A percentile compares a stretch with the other conserved stretches of the same genome.
These are phyloP conservation scores for Cryomyces antarcticus DNA, from an alignment of 495 filamentous ascomycete species.

Conservation along the genomic window DNA sequence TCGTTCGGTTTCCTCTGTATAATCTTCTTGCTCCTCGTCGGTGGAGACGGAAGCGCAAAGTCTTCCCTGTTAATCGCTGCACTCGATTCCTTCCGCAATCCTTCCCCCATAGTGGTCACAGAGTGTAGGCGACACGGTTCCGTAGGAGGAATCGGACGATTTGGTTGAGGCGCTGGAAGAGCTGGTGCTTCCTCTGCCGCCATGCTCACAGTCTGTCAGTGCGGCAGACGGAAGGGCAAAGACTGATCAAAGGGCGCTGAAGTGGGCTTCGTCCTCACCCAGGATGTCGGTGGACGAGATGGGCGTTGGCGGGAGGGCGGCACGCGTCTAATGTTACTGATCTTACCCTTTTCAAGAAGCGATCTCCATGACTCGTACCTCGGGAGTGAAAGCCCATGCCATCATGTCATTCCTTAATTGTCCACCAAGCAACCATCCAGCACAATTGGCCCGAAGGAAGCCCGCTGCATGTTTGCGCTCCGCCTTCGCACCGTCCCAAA, in stretches of 20 bases:
- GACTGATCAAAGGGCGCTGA: constrained; percentile 31
- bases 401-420: too few species aligned
- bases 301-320: constrained; percentile 64
- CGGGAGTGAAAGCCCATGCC: too few species aligned
- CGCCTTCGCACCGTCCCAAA: too few species aligned
- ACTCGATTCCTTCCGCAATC: constrained; percentile 30
- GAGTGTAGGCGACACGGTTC: constrained; percentile 37
- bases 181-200: constrained; percentile 16
- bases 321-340: too few species aligned
- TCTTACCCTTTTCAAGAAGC: too few species aligned
- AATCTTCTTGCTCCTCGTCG: constrained; percentile 81
- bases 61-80: constrained; percentile 24
- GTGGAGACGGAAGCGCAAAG: constrained; percentile 76
- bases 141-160: constrained; percentile 25
- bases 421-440: too few species aligned
- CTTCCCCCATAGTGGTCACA: constrained; percentile 22
- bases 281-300: constrained; percentile 66
- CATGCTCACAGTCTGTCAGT: constrained; percentile 29
- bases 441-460: too few species aligned
- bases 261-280: constrained; percentile 44
- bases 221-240: constrained; percentile 80
- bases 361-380: too few species aligned
- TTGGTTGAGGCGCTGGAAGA: constrained; percentile 25
- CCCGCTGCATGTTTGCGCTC: too few species aligned
- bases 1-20: constrained; percentile 80